Evolutionary conservation across 2,329 filamentous ascomycete genomes (phyloP).

Genomic region (Stachybotrys chlorohalonatus): DNA sequence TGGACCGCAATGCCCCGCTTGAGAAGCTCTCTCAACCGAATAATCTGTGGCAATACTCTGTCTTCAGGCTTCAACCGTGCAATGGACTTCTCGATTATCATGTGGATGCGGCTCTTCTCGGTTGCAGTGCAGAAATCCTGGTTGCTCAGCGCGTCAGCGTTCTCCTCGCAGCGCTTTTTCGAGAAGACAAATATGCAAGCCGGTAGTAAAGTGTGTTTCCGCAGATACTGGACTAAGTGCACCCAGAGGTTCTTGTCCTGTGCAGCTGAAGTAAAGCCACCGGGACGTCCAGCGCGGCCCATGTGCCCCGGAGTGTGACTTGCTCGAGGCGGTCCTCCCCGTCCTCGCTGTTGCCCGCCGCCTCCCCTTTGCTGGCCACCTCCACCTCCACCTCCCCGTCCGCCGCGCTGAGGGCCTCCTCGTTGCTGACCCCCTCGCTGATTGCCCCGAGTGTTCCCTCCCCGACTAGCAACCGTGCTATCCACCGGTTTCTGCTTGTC

Average conservation of each 20-base stretch:
- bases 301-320: conserved; percentile 71
- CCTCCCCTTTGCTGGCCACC: conserved; percentile 34
- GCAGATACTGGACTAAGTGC: conserved; percentile 83
- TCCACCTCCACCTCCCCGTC: conserved; percentile 44
- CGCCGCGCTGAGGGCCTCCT: conserved; percentile 33
- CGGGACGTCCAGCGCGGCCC: conserved; percentile 75
- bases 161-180: conserved; percentile 95
- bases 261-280: conserved; percentile 78
- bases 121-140: conserved; percentile 88
- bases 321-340: conserved; percentile 43
- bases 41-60: conserved; percentile 81
- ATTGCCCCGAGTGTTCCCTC: conserved; percentile 25
- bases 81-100: conserved; percentile 93
- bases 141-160: conserved; percentile 89
- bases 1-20: conserved; percentile 89
- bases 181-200: conserved; percentile 98
- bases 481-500: conserved; percentile 56
- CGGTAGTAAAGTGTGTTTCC: conserved; percentile 77
- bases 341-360: conserved; percentile 41
- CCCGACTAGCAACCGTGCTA: conserved; percentile 24
- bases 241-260: conserved; percentile 98
- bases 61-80: conserved; percentile 88
- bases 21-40: conserved; percentile 76
- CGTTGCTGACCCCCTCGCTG: conserved; percentile 24
- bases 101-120: conserved; percentile 95